Evolutionary conservation across 1,284 basidiomycete species (phyloP).

Genomic region (Cutaneotrichosporon dermatis): DNA sequence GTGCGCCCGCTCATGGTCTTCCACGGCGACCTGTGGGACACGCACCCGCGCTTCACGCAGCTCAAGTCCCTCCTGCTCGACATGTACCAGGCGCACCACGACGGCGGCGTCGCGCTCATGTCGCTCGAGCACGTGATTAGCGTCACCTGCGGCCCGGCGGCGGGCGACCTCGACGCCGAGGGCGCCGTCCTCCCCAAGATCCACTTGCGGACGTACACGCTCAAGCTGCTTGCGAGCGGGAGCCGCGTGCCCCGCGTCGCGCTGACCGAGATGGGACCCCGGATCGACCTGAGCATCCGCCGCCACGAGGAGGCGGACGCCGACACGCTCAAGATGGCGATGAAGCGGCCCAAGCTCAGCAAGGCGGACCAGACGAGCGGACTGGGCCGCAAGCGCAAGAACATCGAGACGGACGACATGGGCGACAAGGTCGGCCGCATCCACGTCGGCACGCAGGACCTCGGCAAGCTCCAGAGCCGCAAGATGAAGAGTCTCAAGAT

Average conservation of each 20-base stretch:
- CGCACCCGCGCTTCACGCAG: slow-evolving; percentile 83
- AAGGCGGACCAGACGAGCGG: slow-evolving; percentile 80
- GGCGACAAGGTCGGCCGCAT: slow-evolving; percentile 88
- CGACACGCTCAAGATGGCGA: slow-evolving; percentile 73
- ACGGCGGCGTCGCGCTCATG: slow-evolving; percentile 76
- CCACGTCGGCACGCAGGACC: slow-evolving; percentile 85
- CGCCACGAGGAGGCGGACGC: slow-evolving; percentile 69
- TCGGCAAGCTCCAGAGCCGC: slow-evolving; percentile 67
- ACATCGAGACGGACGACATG: slow-evolving; percentile 96
- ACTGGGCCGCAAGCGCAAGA: slow-evolving; percentile 87
- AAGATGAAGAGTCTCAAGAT: slow-evolving; percentile 51
- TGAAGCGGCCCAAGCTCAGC: slow-evolving; percentile 79
- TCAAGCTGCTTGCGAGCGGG: slow-evolving; percentile 68
- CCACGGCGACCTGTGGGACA: slow-evolving; percentile 86
- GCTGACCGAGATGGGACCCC: slow-evolving; percentile 85
- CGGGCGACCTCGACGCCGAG: slow-evolving; percentile 43
- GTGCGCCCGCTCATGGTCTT: slow-evolving; percentile 93
- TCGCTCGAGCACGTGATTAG: slow-evolving; percentile 90
- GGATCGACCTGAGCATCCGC: slow-evolving; percentile 75
- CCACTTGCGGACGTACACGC: slow-evolving; percentile 83
- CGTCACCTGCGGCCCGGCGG: slow-evolving; percentile 65
- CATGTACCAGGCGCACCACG: slow-evolving; percentile 78
- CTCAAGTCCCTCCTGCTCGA: slow-evolving; percentile 88
- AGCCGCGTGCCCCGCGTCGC: slow-evolving; percentile 73
- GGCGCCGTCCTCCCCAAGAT: slow-evolving; percentile 61